These are phyloP conservation scores for Cinnamomum micranthum DNA, from an alignment of 164 flowering plant species.

Conservation along the genomic window DNA sequence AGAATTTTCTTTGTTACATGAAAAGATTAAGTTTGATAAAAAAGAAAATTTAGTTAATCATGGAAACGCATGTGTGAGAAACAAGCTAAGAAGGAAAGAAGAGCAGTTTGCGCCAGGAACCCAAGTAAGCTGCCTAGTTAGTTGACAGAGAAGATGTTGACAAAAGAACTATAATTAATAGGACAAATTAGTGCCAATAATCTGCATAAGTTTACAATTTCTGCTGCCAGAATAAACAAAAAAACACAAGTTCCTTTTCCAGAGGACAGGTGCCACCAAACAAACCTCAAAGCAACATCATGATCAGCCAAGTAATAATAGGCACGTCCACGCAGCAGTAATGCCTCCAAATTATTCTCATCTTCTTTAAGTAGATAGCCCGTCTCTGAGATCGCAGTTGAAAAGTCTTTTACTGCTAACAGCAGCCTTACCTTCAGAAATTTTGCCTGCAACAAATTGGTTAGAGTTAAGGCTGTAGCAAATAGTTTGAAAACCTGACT, in stretches of 20 bases:
- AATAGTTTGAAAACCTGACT: neutral
- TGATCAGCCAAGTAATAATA: slow-evolving; percentile 96
- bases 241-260: neutral
- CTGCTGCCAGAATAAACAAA: neutral
- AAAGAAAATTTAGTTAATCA: neutral
- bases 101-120: neutral
- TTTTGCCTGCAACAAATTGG: slow-evolving; percentile 59
- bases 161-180: too few relatives aligned
- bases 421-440: slow-evolving; percentile 66
- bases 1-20: neutral
- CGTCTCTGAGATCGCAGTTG: slow-evolving; percentile 69
- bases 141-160: neutral
- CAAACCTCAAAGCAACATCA: slow-evolving; percentile 85
- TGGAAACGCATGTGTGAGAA: neutral
- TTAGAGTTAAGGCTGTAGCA: neutral
- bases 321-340: slow-evolving; percentile 89
- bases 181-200: too few relatives aligned
- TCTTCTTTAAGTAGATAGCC: slow-evolving; percentile 90
- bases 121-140: neutral
- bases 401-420: slow-evolving; percentile 68
- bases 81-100: neutral
- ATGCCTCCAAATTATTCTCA: slow-evolving; percentile 82
- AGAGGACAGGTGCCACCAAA: slow-evolving; percentile 3
- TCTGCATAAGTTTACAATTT: neutral
- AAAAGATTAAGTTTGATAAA: neutral